Evolutionary conservation across 1,284 basidiomycete genomes (phyloP), one percentile per base, ranked within the genome.

Genomic region (Microbotryomycetes sp.): DNA sequence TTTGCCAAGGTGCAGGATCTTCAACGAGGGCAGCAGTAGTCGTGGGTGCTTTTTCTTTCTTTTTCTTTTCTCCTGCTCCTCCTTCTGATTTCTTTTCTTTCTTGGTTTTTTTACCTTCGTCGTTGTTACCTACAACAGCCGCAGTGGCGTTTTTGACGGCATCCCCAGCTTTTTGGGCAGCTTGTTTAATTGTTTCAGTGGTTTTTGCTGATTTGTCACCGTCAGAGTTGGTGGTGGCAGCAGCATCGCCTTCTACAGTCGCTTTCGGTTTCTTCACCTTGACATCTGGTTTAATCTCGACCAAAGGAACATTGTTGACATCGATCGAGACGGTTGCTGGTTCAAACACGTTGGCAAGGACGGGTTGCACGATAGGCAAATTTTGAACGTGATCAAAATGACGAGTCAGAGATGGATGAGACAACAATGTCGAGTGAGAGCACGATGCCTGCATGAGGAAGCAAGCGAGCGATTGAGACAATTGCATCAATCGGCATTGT

Each of bases 371-470:
- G 45, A 80, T 74, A 4, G 85, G 80, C 25, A 81, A 80, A 54
- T 83, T 81, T 79, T 97, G 92, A 64, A 97, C 83, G 75, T 94
- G 89, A 75, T 92, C 87, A 74, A 96, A 94, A 81, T 93, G 94
- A 56, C 93, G 88, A 50, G 88, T 88, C 52, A 97, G 77, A 28
- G 89, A 82, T 6, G 92, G 62, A 60, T 66, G 62, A 0, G 67
- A 64, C 42, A 68, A 56, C 55, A 60, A 60, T 14, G 56, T 29
- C 7, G 62, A 56, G 58, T 68, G 67, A 12, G 64, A 52, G 3
- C 62, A 64, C 6, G 52, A 42, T 25, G 62, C 55, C 67, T 68
- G 56, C n/a, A n/a, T n/a, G n/a, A n/a, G n/a, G 3, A 25, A 3
- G 4, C 25, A 7, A 22, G 7, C 2, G n/a, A 26, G 25, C 1